These are phyloP conservation scores for Lactarius hatsudake DNA, from an alignment of 768 basidiomycete genomes.

Conservation along the genomic window DNA sequence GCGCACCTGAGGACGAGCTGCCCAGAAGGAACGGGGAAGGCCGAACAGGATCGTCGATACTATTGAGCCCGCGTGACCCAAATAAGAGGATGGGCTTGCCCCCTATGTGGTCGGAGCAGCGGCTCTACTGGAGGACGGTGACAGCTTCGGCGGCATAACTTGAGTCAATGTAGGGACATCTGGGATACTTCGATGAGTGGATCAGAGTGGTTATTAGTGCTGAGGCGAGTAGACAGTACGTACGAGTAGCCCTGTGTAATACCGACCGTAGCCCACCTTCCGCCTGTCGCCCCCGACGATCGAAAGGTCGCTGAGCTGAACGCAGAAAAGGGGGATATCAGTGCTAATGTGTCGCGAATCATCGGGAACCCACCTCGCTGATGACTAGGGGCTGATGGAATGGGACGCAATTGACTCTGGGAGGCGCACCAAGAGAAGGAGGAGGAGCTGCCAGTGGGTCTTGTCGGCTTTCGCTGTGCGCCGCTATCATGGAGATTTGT, in stretches of 20 bases:
- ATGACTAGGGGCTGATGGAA: conserved; percentile 42
- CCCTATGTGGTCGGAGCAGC: conserved; percentile 46
- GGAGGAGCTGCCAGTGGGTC: not conserved
- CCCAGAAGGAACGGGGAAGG: conserved; percentile 36
- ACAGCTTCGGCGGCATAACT: conserved; percentile 40
- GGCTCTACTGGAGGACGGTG: conserved; percentile 47
- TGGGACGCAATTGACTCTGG: conserved; percentile 12
- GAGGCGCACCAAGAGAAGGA: conserved; percentile 13
- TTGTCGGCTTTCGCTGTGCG: conserved; percentile 5
- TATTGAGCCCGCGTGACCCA: conserved; percentile 36
- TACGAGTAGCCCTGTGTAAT: conserved; percentile 51
- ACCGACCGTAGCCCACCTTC: conserved; percentile 41
- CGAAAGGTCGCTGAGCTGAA: conserved; percentile 43
- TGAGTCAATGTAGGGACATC: conserved; percentile 46
- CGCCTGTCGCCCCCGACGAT: conserved; percentile 39
- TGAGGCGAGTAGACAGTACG: conserved; percentile 26
- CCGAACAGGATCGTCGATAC: conserved; percentile 38
- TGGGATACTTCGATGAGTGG: conserved; percentile 23
- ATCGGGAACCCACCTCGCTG: conserved; percentile 39
- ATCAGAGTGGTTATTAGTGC: not conserved
- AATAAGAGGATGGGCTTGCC: conserved; percentile 46
- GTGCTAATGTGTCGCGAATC: no score
- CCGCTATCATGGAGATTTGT: not conserved
- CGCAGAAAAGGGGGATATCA: not conserved
- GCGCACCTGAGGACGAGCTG: conserved; percentile 32